These are phyloP conservation scores for Somion occarium DNA, from an alignment of 1,284 basidiomycete genomes.

Conservation along the genomic window DNA sequence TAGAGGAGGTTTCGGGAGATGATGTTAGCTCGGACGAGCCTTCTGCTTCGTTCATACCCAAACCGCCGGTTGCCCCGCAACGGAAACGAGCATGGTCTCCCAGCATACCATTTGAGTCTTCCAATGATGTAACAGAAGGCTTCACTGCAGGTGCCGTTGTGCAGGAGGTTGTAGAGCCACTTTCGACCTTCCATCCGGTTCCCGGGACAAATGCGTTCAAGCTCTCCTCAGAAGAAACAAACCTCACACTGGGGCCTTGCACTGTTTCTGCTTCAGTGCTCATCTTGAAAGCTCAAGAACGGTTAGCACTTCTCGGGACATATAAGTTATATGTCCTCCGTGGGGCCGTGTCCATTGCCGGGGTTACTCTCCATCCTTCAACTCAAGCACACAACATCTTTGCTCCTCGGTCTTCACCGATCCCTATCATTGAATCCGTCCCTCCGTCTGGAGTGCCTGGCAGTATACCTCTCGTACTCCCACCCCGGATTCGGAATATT, in stretches of 20 bases:
- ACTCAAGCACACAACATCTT: constrained; percentile 43
- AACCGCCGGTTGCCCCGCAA: constrained; percentile 4
- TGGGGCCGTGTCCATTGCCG: constrained; percentile 50
- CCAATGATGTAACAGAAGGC: constrained; percentile 35
- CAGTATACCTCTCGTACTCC: constrained; percentile 1
- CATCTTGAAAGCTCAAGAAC: constrained; percentile 39
- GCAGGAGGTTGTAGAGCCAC: constrained; percentile 2
- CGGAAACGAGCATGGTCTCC: constrained; percentile 46
- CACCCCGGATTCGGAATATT: constrained; percentile 10
- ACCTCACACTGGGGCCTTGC: constrained; percentile 19
- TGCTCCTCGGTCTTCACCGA: constrained; percentile 62
- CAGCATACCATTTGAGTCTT: constrained; percentile 48
- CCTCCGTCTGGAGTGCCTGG: constrained; percentile 4
- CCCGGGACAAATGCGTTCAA: constrained; percentile 41
- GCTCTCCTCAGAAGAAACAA: constrained; percentile 35
- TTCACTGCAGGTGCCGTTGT: neutral
- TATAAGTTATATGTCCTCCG: constrained; percentile 50
- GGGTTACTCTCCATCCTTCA: constrained; percentile 42
- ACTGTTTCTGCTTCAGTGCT: constrained; percentile 29
- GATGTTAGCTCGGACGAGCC: constrained; percentile 24
- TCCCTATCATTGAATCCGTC: constrained; percentile 47
- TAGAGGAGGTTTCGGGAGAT: constrained; percentile 23
- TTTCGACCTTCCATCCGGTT: constrained; percentile 42
- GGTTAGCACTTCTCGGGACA: constrained; percentile 54
- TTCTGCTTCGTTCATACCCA: neutral